Base-by-base conservation (phyloP, 768 basidiomycete species). In the Leccinum imitatum region DNA sequence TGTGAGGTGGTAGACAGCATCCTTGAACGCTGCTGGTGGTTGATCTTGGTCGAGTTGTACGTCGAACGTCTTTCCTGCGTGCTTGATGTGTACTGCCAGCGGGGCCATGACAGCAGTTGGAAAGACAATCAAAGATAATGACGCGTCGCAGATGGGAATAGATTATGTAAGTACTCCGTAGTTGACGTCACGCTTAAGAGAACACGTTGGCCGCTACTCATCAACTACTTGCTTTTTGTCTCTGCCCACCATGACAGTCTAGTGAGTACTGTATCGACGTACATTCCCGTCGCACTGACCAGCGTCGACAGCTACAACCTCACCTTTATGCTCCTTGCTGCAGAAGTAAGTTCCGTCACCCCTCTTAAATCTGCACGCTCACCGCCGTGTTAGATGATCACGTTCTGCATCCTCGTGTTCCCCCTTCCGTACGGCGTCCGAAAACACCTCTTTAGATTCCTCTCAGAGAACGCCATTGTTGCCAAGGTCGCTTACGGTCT, bases 401-500 rank as follows among this genome's bases (percentile, higher is more conserved):
- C 92, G 44, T 95, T 95, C 78, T 90, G 88, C 66, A 46, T 91
- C 63, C 84, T 97, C 62, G 91, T 95, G 56, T 79, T 87, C 9
- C 94, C 94, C 3, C 79, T 96, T n/a, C 94, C 94, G 1, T 89
- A 91, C 73, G 72, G 78, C 6, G 64, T 93, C 63, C 84, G 84
- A 70, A 88, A 90, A 78, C 69, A 69, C 1, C 72, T 95, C 52
- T 93, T 96, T 66, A 77, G 73, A 21, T 92, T 89, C 77, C 79
- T 91, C 54, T 84, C 86, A 0, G 84, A 85, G 62, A 91, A 83
- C 53, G 77, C 80, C 57, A 71, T 88, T 59, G 78, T 95, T 56
- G 93, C 91, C 19, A 95, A 95, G 67, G 65, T 96, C 59, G 91
- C 93, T 7, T 97, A 97, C 71, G 94, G 80, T 21, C 81, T 97